Evolutionary conservation across 768 basidiomycete genomes (phyloP), one percentile per base, ranked within the genome.

Genomic region (Sporobolomyces phaffii): DNA sequence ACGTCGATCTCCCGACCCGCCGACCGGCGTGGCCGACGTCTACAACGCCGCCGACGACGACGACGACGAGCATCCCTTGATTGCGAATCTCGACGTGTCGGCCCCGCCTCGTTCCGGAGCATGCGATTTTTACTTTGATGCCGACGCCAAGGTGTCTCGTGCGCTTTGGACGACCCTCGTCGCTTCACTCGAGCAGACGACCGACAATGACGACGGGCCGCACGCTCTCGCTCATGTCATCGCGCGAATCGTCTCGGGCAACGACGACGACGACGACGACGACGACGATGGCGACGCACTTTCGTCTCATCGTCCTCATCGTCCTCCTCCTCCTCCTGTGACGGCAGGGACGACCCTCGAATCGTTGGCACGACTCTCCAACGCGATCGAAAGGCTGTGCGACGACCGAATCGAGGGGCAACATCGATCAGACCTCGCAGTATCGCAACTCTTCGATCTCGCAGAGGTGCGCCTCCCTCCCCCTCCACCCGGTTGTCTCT

Each of bases 101-200:
- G n/a, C 49, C 18, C 49, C 18, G 3, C 36, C 50, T 17, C 5
- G 28, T 2, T 5, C 36, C 24, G 2, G 24, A 9, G 9, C 33
- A 28, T n/a, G 17, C 5, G 22, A 10, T 5, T 44, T 62, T 34
- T 65, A 33, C 41, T 43, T 73, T 50, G 72, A 73, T 41, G 72
- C 72, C 48, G 72, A 73, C 40, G 72, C 58, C 10, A 48, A 43
- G 3, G 11, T 70, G 13, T 70, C 72, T 4, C 13, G 22, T 15
- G 26, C 13, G 4, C 62, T 67, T 2, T 70, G 64, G 61, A 15
- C 48, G 22, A 24, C 49, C 13, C 24, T 70, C 36, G 54, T 33
- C 20, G 18, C 59, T 29, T 14, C 29, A 3, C 13, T 24, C 34
- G 53, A 17, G 8, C n/a, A 36, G 14, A 24, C 22, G 10, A 40